Conservation (phyloP, 1,139 yeast species). For the Petasospora fabianii region DNA sequence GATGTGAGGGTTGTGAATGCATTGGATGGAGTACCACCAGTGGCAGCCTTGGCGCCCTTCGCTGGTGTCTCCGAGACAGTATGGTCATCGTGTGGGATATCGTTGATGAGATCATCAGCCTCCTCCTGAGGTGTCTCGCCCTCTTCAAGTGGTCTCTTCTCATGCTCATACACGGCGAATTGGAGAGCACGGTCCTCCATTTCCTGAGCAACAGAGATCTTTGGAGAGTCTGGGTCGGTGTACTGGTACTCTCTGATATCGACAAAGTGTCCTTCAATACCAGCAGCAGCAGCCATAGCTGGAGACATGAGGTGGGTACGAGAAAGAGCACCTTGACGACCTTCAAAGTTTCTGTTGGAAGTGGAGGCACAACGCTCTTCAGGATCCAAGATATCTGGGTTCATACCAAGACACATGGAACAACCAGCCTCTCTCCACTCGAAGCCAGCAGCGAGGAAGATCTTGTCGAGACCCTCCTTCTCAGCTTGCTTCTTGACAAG, state of each 20-base stretch:
- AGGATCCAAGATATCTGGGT: conserved; percentile 93
- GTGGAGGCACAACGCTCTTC: conserved; percentile 98
- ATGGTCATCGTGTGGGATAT: conserved; percentile 49
- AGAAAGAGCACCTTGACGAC: conserved; percentile 97
- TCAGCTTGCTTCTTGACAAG: conserved; percentile 91
- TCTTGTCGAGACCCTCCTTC: conserved; percentile 86
- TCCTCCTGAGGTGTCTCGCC: conserved; percentile 34
- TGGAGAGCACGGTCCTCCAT: conserved; percentile 55
- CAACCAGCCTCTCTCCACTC: conserved; percentile 99
- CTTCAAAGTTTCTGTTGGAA: conserved; percentile 97
- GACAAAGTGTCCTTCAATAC: conserved; percentile 82
- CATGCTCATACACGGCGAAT: conserved; percentile 67
- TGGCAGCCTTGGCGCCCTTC: conserved; percentile 29
- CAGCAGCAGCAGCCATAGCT: conserved; percentile 99
- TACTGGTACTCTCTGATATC: conserved; percentile 83
- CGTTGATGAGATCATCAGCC: conserved; percentile 48
- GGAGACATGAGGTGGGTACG: conserved; percentile 98
- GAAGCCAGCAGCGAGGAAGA: conserved; percentile 89
- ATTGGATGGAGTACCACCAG: conserved; percentile 47
- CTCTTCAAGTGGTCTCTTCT: conserved; percentile 49
- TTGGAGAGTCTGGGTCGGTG: conserved; percentile 56
- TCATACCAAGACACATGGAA: conserved; percentile 99
- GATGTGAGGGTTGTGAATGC: conserved; percentile 75
- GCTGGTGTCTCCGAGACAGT: conserved; percentile 34
- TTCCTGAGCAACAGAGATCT: conserved; percentile 54